phyloP scores from a whole-genome alignment of 495 filamentous ascomycete species.

The Penicillium soppii region DNA sequence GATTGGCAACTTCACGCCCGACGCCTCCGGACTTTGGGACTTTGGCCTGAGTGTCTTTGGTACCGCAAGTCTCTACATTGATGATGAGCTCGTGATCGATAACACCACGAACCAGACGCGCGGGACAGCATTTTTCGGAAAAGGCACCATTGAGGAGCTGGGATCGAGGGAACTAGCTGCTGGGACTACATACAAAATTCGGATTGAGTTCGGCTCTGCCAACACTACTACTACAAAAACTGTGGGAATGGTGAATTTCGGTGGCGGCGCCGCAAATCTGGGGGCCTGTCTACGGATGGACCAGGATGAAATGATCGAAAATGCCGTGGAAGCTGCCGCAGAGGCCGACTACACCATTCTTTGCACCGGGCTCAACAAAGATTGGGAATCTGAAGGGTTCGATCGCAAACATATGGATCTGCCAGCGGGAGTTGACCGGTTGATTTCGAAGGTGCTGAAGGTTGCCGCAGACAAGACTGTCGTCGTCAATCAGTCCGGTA shows the following conservation, averaged over 20 bases:
- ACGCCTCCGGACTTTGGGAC: conserved; percentile 61
- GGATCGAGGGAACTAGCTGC: conserved; percentile 49
- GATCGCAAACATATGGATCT: conserved; percentile 76
- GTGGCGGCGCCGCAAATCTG: conserved; percentile 68
- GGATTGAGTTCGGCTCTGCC: conserved; percentile 59
- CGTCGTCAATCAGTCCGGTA: conserved; percentile 76
- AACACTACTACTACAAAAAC: conserved; percentile 53
- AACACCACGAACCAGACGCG: conserved; percentile 54
- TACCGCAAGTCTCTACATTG: conserved; percentile 64
- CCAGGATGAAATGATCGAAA: conserved; percentile 60
- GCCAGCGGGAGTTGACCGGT: conserved; percentile 60
- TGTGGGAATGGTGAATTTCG: conserved; percentile 46
- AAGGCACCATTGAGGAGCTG: conserved; percentile 57
- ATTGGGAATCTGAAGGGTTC: conserved; percentile 85
- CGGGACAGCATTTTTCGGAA: conserved; percentile 57
- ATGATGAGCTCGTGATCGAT: conserved; percentile 66
- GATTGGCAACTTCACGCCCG: conserved; percentile 52
- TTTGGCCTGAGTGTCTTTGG: conserved; percentile 71
- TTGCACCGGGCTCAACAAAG: conserved; percentile 72
- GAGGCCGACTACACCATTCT: conserved; percentile 68
- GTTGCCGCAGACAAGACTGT: conserved; percentile 65
- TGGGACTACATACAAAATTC: conserved; percentile 55
- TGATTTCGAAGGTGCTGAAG: conserved; percentile 62
- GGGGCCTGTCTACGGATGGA: conserved; percentile 67
- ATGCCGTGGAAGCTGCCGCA: conserved; percentile 57